These are phyloP conservation scores for Tetrapisispora taiwanensis DNA, from an alignment of 805 yeast genomes.

Conservation along the genomic window DNA sequence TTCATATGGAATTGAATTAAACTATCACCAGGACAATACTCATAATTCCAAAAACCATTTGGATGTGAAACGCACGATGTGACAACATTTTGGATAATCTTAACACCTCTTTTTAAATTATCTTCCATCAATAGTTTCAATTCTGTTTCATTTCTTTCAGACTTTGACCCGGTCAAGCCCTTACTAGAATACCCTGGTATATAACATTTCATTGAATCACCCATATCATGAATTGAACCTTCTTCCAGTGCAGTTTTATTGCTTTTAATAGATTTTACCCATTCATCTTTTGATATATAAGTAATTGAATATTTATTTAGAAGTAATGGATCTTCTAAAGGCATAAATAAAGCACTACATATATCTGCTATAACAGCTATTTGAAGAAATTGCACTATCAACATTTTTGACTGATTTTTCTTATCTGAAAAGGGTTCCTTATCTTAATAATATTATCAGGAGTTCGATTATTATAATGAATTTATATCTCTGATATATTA, in stretches of 20 bases:
- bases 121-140: constrained; percentile 3
- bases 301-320: constrained; percentile 12
- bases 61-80: constrained; percentile 19
- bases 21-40: constrained; percentile 39
- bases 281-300: constrained; percentile 11
- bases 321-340: constrained; percentile 15
- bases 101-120: constrained; percentile 13
- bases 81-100: constrained; percentile 10
- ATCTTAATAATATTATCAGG: no score
- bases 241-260: constrained; percentile 7
- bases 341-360: constrained; percentile 5
- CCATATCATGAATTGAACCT: constrained; percentile 13
- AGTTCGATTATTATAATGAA: no score
- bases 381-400: not conserved
- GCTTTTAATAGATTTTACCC: constrained; percentile 9
- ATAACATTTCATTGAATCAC: constrained; percentile 16
- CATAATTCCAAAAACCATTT: constrained; percentile 46
- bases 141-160: constrained; percentile 9
- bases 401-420: not conserved
- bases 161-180: constrained; percentile 1
- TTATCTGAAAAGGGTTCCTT: no score
- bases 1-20: constrained; percentile 39
- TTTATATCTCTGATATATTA: no score
- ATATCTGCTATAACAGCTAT: not conserved
- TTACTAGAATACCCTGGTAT: constrained; percentile 8